Evolutionary conservation across 345 rosid species (phyloP).

Genomic region (Passiflora organensis): DNA sequence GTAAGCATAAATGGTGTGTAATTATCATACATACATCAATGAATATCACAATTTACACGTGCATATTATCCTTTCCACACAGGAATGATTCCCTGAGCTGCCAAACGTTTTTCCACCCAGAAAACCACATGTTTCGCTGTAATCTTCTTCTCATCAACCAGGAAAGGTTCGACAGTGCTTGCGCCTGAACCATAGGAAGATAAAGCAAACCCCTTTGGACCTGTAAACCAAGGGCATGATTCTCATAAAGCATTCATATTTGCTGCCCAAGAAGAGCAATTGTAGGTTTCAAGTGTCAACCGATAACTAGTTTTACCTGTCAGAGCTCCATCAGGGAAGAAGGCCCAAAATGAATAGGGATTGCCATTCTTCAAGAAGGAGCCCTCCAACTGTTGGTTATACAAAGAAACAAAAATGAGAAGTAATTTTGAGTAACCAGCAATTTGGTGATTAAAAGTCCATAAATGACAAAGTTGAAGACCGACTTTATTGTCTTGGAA

Average conservation of each 20-base stretch:
- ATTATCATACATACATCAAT: no score
- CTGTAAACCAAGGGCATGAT: conserved; percentile 30
- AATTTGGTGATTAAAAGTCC: not conserved
- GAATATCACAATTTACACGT: not conserved
- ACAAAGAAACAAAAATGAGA: not conserved
- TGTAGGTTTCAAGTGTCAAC: not conserved
- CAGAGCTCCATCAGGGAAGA: conserved; percentile 69
- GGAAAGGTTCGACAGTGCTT: conserved; percentile 95
- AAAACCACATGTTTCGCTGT: conserved; percentile 72
- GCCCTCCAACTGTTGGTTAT: conserved; percentile 64
- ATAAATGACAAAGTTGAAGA: not conserved
- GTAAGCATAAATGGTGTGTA: no score
- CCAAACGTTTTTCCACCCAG: conserved; percentile 94
- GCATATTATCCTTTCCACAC: conserved; percentile 56
- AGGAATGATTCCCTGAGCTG: conserved; percentile 89
- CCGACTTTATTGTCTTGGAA: conserved; percentile 71
- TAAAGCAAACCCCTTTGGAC: conserved; percentile 76
- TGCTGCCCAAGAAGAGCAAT: no score
- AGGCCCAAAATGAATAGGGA: conserved; percentile 80
- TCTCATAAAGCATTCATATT: not conserved
- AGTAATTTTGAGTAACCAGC: not conserved
- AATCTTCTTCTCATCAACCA: conserved; percentile 78
- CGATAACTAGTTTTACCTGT: conserved; percentile 34
- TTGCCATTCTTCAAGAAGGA: conserved; percentile 55
- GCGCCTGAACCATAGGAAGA: conserved; percentile 67